These are phyloP conservation scores for Gardenia jasminoides DNA, from an alignment of 257 asterid species.

Conservation along the genomic window DNA sequence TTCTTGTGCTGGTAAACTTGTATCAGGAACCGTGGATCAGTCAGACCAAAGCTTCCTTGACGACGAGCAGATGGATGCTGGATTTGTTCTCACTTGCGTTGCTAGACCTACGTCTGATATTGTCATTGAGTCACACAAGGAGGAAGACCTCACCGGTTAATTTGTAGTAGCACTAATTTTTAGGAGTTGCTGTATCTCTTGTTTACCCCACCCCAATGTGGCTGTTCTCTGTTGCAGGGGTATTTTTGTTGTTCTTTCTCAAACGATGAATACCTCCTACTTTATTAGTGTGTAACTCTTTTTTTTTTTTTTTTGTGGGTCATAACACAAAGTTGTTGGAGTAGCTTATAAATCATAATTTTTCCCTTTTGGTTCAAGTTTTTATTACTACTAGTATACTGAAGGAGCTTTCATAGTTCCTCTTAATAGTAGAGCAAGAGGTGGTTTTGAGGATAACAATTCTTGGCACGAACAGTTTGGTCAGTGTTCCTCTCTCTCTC, in stretches of 20 bases:
- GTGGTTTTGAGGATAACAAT: not conserved
- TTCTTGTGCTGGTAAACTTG: slow-evolving; percentile 68
- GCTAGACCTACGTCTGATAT: slow-evolving; percentile 60
- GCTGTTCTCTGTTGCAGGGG: not conserved
- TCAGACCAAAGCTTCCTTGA: slow-evolving; percentile 70
- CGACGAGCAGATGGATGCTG: slow-evolving; percentile 47
- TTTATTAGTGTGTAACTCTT: not conserved
- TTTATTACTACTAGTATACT: not conserved
- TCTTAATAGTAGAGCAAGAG: not conserved
- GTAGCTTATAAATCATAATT: not conserved
- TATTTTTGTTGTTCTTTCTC: not conserved
- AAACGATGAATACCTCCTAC: not conserved
- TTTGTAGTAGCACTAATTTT: not conserved
- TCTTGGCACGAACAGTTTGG: not conserved
- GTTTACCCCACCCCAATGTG: not conserved
- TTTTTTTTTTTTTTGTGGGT: too few relatives aligned
- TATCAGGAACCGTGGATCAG: slow-evolving; percentile 64
- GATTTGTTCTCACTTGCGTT: slow-evolving; percentile 76
- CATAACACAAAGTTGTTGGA: slow-evolving; percentile 5
- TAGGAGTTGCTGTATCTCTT: too few relatives aligned
- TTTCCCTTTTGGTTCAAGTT: not conserved
- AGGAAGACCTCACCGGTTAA: slow-evolving; percentile 46
- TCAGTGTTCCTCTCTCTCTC: not conserved
- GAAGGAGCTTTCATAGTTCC: not conserved
- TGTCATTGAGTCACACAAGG: slow-evolving; percentile 71